Percentiles rank a stretch among this genome's conserved stretches.
Evolutionary conservation across 148 eudicot species (phyloP).

Genomic region (Vaccinium corymbosum): DNA sequence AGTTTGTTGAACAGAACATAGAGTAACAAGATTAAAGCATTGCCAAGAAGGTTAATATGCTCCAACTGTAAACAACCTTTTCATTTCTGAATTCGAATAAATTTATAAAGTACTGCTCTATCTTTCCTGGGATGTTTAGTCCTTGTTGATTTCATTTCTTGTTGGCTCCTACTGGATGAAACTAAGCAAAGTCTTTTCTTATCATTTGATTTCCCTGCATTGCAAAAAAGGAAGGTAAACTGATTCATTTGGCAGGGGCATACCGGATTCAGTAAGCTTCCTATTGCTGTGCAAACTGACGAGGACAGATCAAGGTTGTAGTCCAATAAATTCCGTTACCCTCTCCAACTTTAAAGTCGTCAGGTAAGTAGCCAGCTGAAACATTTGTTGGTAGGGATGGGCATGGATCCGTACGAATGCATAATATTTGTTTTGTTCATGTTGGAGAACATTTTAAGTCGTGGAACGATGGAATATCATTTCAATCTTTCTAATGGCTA

Average conservation of each 20-base stretch:
- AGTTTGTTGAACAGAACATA: neutral
- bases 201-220: neutral
- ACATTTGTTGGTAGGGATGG: neutral
- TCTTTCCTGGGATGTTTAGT: neutral
- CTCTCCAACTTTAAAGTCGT: neutral
- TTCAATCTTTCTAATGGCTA: neutral
- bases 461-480: neutral
- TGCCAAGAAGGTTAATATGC: neutral
- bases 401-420: neutral
- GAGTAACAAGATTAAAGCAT: neutral
- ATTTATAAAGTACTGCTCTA: neutral
- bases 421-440: neutral
- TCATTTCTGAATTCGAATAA: neutral
- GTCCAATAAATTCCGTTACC: neutral
- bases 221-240: neutral
- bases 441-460: neutral
- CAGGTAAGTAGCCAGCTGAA: neutral
- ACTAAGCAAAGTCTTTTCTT: neutral
- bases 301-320: neutral
- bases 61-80: neutral
- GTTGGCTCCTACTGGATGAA: neutral
- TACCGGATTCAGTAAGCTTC: neutral
- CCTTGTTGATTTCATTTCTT: neutral
- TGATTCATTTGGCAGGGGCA: neutral
- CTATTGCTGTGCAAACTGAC: constrained; percentile 6